These are phyloP conservation scores for Corchorus olitorius DNA, from an alignment of 345 rosid genomes.

Conservation along the genomic window DNA sequence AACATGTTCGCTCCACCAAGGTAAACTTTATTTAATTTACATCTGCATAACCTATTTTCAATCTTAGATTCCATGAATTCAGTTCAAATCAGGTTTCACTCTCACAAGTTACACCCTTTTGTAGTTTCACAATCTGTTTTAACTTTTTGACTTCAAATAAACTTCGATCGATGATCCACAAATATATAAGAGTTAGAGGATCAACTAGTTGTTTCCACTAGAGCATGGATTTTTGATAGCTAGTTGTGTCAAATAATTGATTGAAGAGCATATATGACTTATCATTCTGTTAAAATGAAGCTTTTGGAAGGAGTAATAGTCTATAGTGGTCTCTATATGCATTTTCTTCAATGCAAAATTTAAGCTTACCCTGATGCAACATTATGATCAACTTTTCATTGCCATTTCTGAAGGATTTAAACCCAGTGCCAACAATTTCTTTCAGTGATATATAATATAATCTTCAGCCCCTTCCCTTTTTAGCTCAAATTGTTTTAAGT, in stretches of 20 bases:
- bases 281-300: too few species aligned
- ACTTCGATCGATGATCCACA: too few species aligned
- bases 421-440: background rate
- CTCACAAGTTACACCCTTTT: background rate
- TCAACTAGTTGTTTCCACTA: too few species aligned
- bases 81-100: background rate
- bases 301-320: too few species aligned
- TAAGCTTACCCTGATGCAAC: background rate
- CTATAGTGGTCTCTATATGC: too few species aligned
- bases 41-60: background rate
- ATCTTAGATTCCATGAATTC: background rate
- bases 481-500: background rate
- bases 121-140: background rate
- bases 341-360: too few species aligned
- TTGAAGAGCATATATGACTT: too few species aligned
- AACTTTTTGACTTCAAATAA: background rate
- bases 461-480: background rate
- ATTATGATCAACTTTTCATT: background rate
- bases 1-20: conserved; percentile 90
- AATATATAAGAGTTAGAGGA: too few species aligned
- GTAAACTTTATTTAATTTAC: conserved; percentile 29
- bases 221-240: too few species aligned
- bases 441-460: background rate
- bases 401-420: too few species aligned
- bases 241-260: too few species aligned